Base-by-base conservation (phyloP, 2,329 filamentous ascomycete genomes). In the Alternaria tenuissima region DNA sequence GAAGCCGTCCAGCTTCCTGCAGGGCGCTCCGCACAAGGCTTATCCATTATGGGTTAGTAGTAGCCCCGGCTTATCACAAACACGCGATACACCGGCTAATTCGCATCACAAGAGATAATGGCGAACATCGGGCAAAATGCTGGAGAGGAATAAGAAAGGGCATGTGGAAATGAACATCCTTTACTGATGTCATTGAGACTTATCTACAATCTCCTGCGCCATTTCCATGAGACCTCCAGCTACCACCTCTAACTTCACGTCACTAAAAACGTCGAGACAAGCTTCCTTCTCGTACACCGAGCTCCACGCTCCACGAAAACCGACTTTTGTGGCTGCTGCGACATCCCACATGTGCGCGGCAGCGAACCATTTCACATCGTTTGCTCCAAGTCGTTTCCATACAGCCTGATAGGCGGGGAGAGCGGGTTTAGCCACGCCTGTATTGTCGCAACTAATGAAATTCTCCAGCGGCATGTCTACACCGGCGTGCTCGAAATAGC, bases 321-420 rank as follows among this genome's bases (percentile, higher is more conserved):
- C 84, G n/a, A 79, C 80, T 57, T 78, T 80, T 52, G 77, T 80
- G 14, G 86, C 85, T 4, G 84, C 83, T 16, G 81, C 78, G 5
- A 85, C 84, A 78, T 88, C 86, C 86, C 86, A 87, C 82, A 85
- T 84, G 73, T 88, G 86, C 16, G 84, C 86, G 0, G 86, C 86
- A 1, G 84, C 85, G 69, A 87, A 87, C 85, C 85, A 87, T 49
- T 80, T 81, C 62, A 74, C 62, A 51, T 83, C 74, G 4, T 69
- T 75, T 1, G 75, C 74, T 0, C 65, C 79, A 54, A 86, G 80
- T 46, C 70, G 70, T 12, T 79, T 77, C 39, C 84, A 71, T 9
- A 84, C 70, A 1, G 79, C 75, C 62, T 71, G 66, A 65, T 87
- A 87, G 0, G 82, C 81, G 18, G 67, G 77, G 7, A 81, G 73